Conservation (phyloP, 2,329 filamentous ascomycete species). For the Sclerotinia glacialis region DNA sequence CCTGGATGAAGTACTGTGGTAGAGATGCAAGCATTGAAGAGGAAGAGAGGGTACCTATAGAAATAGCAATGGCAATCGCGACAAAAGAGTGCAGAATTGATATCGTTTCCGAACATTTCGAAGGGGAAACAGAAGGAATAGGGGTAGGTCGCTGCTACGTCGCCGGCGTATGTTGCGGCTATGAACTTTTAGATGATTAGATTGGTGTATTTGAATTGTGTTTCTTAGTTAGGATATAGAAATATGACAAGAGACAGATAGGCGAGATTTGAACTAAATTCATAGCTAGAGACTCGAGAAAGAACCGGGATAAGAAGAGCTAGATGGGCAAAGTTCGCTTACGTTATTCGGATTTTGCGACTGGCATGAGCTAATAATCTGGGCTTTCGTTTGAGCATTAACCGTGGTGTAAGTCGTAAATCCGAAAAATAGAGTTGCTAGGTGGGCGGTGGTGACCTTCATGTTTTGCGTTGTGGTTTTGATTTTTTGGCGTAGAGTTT, state of each 20-base stretch:
- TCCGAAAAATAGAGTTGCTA: background rate
- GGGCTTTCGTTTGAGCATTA: background rate
- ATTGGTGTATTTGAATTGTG: background rate
- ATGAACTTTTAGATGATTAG: background rate
- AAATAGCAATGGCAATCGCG: background rate
- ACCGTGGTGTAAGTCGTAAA: background rate
- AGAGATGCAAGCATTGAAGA: fast-evolving
- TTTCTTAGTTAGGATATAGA: background rate
- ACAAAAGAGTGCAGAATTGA: background rate
- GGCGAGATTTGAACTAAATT: too few species aligned
- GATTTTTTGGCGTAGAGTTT: fast-evolving
- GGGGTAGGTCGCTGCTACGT: background rate
- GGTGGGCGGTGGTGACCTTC: background rate
- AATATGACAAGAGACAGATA: background rate
- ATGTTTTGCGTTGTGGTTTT: background rate
- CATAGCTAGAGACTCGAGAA: background rate
- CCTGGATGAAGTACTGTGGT: too few species aligned
- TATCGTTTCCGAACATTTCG: background rate
- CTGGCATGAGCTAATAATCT: background rate
- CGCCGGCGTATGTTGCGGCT: background rate
- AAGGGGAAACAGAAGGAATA: constrained; percentile 1
- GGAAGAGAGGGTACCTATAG: background rate
- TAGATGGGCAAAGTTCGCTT: background rate
- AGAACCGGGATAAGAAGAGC: fast-evolving
- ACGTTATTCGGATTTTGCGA: background rate